phyloP scores from a whole-genome alignment of 305 asterid species.

The Solanum hybrid region DNA sequence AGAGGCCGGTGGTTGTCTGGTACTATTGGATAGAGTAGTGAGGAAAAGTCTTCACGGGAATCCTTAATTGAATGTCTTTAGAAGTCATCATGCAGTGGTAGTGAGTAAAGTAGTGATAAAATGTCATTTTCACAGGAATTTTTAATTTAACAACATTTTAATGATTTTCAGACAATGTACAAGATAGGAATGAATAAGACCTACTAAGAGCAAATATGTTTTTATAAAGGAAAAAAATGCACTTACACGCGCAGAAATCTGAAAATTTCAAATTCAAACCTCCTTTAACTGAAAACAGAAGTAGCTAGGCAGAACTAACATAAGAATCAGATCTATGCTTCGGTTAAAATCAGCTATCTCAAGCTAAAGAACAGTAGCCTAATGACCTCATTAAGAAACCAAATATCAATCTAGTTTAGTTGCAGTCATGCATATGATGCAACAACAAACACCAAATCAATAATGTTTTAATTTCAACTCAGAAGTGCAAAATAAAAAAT shows the following conservation, averaged over 20 bases:
- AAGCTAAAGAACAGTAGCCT: neutral
- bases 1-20: neutral
- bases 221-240: neutral
- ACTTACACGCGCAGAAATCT: neutral
- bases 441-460: neutral
- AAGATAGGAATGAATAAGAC: neutral
- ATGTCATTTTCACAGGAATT: neutral
- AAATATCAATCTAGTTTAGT: neutral
- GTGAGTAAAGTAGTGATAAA: neutral
- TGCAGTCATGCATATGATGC: neutral
- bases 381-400: neutral
- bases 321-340: neutral
- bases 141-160: neutral
- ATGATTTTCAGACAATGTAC: neutral
- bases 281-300: neutral
- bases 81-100: neutral
- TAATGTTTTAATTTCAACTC: neutral
- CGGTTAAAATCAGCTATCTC: neutral
- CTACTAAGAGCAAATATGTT: neutral
- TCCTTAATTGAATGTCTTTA: neutral
- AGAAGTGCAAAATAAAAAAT: neutral
- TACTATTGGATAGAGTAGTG: neutral
- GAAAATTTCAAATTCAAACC: neutral
- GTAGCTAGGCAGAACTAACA: neutral
- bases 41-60: accelerated